phyloP scores from a whole-genome alignment of 2,329 filamentous ascomycete species.

The Plenodomus tracheiphilus region DNA sequence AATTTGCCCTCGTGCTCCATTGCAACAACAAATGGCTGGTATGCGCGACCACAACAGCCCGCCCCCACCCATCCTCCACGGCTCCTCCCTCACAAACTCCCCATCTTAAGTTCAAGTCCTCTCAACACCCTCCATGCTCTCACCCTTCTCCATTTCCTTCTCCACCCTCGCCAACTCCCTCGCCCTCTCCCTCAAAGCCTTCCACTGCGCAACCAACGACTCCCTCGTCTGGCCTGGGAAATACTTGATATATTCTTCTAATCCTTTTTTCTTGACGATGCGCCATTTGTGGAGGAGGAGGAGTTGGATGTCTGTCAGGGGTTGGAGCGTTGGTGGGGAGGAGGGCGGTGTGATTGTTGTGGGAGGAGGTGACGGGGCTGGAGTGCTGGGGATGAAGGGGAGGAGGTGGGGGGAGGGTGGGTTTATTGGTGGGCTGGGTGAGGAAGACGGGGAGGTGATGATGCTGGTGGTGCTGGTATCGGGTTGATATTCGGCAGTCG shows the following conservation, averaged over 20 bases:
- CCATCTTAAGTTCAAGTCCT: too few species aligned
- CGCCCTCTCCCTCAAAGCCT: background rate
- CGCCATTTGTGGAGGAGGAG: constrained; percentile 2
- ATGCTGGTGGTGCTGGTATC: too few species aligned
- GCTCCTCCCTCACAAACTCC: too few species aligned
- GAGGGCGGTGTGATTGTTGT: background rate
- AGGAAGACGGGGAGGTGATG: too few species aligned
- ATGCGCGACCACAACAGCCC: too few species aligned
- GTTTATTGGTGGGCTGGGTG: too few species aligned
- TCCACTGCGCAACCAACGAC: background rate
- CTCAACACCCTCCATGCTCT: background rate
- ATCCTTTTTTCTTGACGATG: constrained; percentile 2
- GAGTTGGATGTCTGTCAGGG: background rate
- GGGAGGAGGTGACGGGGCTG: too few species aligned
- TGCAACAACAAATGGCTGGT: too few species aligned
- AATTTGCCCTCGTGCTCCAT: too few species aligned
- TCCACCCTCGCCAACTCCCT: background rate
- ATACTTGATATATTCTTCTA: background rate
- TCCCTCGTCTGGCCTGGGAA: constrained; percentile 2
- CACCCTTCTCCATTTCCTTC: background rate
- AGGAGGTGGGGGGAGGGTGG: background rate
- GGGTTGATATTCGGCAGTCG: too few species aligned
- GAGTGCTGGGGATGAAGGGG: too few species aligned
- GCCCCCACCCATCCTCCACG: too few species aligned
- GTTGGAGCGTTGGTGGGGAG: background rate